These are phyloP conservation scores for Calcarisporium arbuscula DNA, from an alignment of 2,329 filamentous ascomycete species.

Conservation along the genomic window DNA sequence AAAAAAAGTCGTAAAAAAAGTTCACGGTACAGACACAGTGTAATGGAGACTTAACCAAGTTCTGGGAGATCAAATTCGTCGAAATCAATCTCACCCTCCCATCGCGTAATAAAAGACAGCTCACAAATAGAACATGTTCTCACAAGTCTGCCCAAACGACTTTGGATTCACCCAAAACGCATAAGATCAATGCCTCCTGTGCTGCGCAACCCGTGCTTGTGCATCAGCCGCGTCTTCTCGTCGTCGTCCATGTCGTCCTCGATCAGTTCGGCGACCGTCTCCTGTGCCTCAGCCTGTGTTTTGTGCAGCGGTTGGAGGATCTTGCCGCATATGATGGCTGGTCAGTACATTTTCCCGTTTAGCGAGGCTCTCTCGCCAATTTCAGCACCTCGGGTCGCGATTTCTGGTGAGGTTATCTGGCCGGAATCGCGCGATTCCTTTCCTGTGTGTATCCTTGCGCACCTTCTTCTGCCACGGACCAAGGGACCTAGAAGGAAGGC, in stretches of 20 bases:
- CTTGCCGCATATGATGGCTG: constrained; percentile 65
- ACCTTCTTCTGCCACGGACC: constrained; percentile 80
- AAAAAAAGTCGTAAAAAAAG: background rate
- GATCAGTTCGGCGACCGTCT: constrained; percentile 35
- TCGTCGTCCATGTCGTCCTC: constrained; percentile 41
- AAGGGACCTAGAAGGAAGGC: constrained; percentile 85
- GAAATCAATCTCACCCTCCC: constrained; percentile 68
- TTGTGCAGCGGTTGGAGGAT: constrained; percentile 59
- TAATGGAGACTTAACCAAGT: constrained; percentile 59
- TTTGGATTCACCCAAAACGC: constrained; percentile 80
- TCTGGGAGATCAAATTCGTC: constrained; percentile 72
- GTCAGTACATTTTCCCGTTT: constrained; percentile 76
- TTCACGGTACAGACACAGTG: too few species aligned
- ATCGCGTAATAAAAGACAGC: constrained; percentile 89
- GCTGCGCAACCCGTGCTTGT: constrained; percentile 56
- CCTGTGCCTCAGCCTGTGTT: constrained; percentile 40
- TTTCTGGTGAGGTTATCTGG: constrained; percentile 62
- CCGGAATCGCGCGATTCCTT: constrained; percentile 65
- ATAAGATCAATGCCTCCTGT: constrained; percentile 73
- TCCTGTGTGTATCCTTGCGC: constrained; percentile 61
- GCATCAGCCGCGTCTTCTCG: constrained; percentile 49
- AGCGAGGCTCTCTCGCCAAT: constrained; percentile 65
- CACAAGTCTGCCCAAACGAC: constrained; percentile 90
- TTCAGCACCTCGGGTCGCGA: constrained; percentile 72
- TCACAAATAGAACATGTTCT: constrained; percentile 96